Evolutionary conservation across 1,284 basidiomycete species (phyloP).

Genomic region (Apiotrichum brassicae): DNA sequence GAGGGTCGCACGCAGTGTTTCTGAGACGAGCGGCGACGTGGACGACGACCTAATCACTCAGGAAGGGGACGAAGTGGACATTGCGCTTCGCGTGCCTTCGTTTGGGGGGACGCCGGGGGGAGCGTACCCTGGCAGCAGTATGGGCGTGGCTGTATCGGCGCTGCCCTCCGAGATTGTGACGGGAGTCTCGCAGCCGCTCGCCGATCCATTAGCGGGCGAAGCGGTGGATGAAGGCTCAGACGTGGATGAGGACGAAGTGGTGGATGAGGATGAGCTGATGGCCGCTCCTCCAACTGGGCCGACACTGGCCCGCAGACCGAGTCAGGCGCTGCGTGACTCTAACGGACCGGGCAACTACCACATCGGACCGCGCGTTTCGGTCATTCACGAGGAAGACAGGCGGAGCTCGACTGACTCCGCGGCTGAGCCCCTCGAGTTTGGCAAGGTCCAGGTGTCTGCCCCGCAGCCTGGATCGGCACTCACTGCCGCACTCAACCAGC

Average conservation of each 20-base stretch:
- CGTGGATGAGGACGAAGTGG: conserved; percentile 31
- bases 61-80: conserved; percentile 48
- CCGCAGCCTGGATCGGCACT: conserved; percentile 24
- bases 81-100: conserved; percentile 12
- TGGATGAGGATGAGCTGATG: conserved; percentile 21
- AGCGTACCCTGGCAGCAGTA: conserved; percentile 50
- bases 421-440: conserved; percentile 22
- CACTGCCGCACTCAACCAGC: conserved; percentile 35
- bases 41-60: conserved; percentile 48
- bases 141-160: conserved; percentile 16
- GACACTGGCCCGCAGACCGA: not conserved
- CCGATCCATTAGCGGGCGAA: conserved; percentile 19
- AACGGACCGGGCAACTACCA: not conserved
- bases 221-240: conserved; percentile 31
- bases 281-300: not conserved
- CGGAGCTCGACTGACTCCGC: conserved; percentile 25
- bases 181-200: conserved; percentile 12
- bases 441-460: not conserved
- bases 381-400: conserved; percentile 19
- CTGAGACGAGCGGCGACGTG: not conserved
- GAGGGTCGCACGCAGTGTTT: conserved; percentile 17
- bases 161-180: conserved; percentile 21
- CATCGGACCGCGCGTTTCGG: conserved; percentile 3
- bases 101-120: conserved; percentile 20
- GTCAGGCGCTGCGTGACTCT: not conserved